These are phyloP conservation scores for Lentinula novae-zelandiae DNA, from an alignment of 1,284 basidiomycete genomes.

Conservation along the genomic window DNA sequence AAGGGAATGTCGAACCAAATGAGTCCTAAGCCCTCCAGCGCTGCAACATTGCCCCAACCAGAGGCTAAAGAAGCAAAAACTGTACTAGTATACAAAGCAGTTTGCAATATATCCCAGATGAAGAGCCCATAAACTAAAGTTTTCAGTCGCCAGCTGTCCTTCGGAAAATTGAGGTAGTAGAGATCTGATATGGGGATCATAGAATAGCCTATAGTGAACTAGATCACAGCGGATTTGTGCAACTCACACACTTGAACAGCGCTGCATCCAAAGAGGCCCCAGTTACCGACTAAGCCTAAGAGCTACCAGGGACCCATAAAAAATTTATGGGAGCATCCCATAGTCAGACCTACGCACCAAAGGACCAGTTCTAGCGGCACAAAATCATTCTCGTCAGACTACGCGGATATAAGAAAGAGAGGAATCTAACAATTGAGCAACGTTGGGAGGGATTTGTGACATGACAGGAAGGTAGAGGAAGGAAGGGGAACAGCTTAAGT, in stretches of 20 bases:
- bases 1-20: not conserved
- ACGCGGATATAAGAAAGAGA: not conserved
- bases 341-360: not conserved
- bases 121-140: not conserved
- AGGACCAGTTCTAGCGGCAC: not conserved
- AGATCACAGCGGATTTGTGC: not conserved
- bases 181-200: not conserved
- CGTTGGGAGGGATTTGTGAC: not conserved
- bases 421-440: not conserved
- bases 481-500: not conserved
- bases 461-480: not conserved
- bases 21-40: not conserved
- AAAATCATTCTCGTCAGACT: not conserved
- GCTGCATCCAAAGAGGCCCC: slow-evolving; percentile 1
- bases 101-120: not conserved
- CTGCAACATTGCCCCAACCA: not conserved
- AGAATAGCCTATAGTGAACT: not conserved
- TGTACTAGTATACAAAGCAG: not conserved
- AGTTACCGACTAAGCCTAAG: not conserved
- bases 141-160: not conserved
- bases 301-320: not conserved
- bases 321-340: not conserved
- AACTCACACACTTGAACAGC: not conserved
- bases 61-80: not conserved
- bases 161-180: not conserved